Base-by-base conservation (phyloP, 2,329 filamentous ascomycete genomes). In the Dactylonectria estremocensis region DNA sequence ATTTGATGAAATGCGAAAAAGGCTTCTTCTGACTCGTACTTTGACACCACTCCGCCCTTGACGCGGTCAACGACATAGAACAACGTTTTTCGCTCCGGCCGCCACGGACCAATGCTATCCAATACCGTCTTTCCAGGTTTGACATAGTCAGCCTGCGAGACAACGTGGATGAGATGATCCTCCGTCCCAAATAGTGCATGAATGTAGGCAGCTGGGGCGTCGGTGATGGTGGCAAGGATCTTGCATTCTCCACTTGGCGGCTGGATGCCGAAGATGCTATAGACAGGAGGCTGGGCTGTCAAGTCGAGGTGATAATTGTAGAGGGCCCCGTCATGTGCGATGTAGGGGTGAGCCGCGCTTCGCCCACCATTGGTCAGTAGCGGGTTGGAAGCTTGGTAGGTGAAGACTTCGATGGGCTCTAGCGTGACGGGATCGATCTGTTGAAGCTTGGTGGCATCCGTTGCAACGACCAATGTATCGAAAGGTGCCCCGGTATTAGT, bases 261-360 rank as follows among this genome's bases (percentile, higher is more conserved):
- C 13, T 53, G 28, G 28, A 68, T 43, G 28, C 62, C 57, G 35
- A 66, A 68, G 46, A 68, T 35, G 10, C 62, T 56, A 31, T 68
- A 68, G 4, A 46, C 43, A 1, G 66, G 66, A n/a, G 66, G 48
- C 31, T 50, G 10, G 3, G 37, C 33, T 6, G 24, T 40, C 50
- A 68, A 49, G 22, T 68, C 57, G 28, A 68, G 61, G 14, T 56
- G 18, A n/a, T 68, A 68, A 35, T 68, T 68, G 50, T 61, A 66
- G 9, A 68, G 37, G 6, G 52, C n/a, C 3, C 62, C 52, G 13
- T 68, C 62, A 2, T 18, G 14, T 16, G 18, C 40, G 10, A 65
- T 35, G 37, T 31, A 52, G 7, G 66, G 66, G 16, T 68, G 66
- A n/a, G 66, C 61, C 6, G 62, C 62, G 5, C 49, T 58, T 20